A percentile compares a stretch with the other conserved stretches of the same genome.
phyloP scores from a whole-genome alignment of 176 grass and related monocot species.

The Musa schizocarpa region DNA sequence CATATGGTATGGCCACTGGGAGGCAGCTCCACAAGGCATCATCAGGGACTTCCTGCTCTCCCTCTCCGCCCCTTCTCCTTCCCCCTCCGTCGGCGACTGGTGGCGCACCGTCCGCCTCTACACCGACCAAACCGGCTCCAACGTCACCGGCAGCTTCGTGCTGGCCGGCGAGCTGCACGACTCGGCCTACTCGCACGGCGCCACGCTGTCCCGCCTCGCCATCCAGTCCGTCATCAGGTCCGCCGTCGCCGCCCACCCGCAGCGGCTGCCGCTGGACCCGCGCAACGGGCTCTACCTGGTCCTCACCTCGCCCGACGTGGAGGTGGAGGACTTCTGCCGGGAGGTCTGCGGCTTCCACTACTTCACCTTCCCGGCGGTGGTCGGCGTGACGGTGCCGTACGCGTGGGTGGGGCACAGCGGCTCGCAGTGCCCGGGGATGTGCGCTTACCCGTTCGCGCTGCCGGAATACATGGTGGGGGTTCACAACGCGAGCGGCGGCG shows the following conservation, averaged over 20 bases:
- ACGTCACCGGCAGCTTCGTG: slow-evolving; percentile 41
- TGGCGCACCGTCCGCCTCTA: slow-evolving; percentile 63
- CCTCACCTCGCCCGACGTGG: slow-evolving; percentile 69
- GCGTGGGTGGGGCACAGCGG: slow-evolving; percentile 87
- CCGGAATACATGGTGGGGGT: slow-evolving; percentile 22
- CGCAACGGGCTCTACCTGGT: slow-evolving; percentile 73
- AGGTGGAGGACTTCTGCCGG: slow-evolving; percentile 73
- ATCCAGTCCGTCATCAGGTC: slow-evolving; percentile 66
- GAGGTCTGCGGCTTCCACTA: slow-evolving; percentile 87
- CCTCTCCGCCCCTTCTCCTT: slow-evolving; percentile 29
- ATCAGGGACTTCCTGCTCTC: slow-evolving; percentile 79
- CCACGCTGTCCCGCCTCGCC: slow-evolving; percentile 41
- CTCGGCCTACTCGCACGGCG: slow-evolving; percentile 50
- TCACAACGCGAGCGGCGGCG: not conserved
- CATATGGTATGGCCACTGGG: slow-evolving; percentile 92
- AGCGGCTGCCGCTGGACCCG: slow-evolving; percentile 51
- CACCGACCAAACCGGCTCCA: slow-evolving; percentile 64
- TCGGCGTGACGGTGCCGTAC: slow-evolving; percentile 70
- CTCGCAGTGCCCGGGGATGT: slow-evolving; percentile 61
- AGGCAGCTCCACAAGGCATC: slow-evolving; percentile 35
- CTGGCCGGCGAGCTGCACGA: slow-evolving; percentile 56
- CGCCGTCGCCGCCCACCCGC: slow-evolving; percentile 34
- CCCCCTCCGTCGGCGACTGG: slow-evolving; percentile 49
- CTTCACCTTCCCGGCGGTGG: slow-evolving; percentile 66
- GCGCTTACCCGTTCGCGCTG: slow-evolving; percentile 66